These are phyloP conservation scores for Sequoiadendron giganteum DNA, from an alignment of 75 land plant species.

Conservation along the genomic window DNA sequence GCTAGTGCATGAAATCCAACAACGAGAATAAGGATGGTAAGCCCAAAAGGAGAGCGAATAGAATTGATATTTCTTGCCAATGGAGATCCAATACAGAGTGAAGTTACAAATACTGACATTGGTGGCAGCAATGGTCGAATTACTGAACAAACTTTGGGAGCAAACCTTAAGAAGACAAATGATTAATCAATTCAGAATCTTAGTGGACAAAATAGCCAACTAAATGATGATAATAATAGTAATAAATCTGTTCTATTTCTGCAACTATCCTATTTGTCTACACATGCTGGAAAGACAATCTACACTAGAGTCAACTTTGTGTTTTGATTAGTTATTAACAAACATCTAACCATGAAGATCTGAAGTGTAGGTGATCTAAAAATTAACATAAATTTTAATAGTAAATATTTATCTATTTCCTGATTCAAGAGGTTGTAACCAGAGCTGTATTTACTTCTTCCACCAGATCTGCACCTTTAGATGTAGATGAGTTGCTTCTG, in stretches of 20 bases:
- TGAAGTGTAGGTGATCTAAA: not conserved
- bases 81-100: constrained; percentile 89
- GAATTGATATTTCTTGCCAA: constrained; percentile 72
- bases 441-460: not conserved
- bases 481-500: not conserved
- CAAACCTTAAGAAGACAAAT: constrained; percentile 43
- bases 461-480: not conserved
- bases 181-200: not conserved
- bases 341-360: not conserved
- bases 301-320: not conserved
- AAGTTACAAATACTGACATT: constrained; percentile 84
- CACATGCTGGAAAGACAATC: not conserved
- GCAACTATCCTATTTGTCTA: not conserved
- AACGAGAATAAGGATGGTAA: constrained; percentile 55
- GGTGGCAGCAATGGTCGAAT: constrained; percentile 79
- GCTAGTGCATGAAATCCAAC: constrained; percentile 70
- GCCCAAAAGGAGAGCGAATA: constrained; percentile 79
- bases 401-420: not conserved
- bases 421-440: not conserved
- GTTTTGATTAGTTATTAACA: not conserved
- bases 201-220: not conserved
- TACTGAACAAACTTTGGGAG: constrained; percentile 47
- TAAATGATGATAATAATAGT: not conserved
- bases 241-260: not conserved
- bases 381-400: not conserved